Evolutionary conservation across 306 rosid species (phyloP), one percentile per base, ranked within the genome.

Genomic region (Fragaria vesca): DNA sequence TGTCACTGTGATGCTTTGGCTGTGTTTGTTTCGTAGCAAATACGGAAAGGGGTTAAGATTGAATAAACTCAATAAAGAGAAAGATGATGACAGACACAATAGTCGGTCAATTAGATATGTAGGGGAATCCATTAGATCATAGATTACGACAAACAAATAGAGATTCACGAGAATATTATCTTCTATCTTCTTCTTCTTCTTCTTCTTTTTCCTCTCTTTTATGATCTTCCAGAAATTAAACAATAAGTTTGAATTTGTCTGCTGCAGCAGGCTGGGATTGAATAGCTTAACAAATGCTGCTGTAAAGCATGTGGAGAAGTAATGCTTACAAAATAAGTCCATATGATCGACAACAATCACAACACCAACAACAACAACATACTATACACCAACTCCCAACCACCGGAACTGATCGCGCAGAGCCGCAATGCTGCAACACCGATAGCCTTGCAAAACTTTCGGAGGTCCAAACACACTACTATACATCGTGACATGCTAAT

Each of bases 1-100:
- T 16, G 69, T 30, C 42, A 21, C 21, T n/a, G 62, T 55, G 62
- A 46, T 76, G 42, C 43, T 77, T 66, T 77, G 85, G 81, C 74
- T 62, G n/a, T 62, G n/a, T 43, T 63, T 65, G 55, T 76, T 45
- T 55, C 71, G 62, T 57, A 3, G 26, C 17, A 3, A 62, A 42
- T 21, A 46, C 34, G 55, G 48, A 62, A 30, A 28, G 17, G 74
- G 32, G 47, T 72, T 43, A 74, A 57, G 48, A 61, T 61, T 18
- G 76, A 78, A 63, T 74, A 43, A 43, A 43, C 46, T 43, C 46
- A 43, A 9, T 43, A 78, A 74, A 74, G 55, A 28, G 36, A n/a
- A 32, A 79, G 20, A 69, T 20, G 61, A 13, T 12, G 36, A 5
- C 1, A 15, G 69, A 9, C 67, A 60, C 21, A n/a, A 43, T 1